phyloP scores from a whole-genome alignment of 108 stramenopile species.

The Nitzschia sp. region DNA sequence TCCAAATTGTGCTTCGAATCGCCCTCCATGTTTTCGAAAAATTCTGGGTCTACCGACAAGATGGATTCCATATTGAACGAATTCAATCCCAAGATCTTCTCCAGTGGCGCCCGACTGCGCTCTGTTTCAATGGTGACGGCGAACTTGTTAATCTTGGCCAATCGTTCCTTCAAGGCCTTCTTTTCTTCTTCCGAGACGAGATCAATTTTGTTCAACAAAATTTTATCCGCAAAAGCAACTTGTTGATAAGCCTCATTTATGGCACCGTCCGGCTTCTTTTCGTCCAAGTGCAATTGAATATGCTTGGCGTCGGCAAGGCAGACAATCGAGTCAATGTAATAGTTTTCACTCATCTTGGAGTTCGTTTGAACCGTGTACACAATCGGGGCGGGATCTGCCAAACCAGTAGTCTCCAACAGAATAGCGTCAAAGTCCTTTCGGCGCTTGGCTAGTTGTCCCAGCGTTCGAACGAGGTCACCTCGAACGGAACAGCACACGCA shows the following conservation, averaged over 20 bases:
- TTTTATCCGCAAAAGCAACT: constrained; percentile 97
- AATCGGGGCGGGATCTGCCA: constrained; percentile 96
- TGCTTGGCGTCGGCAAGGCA: constrained; percentile 95
- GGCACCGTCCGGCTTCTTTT: constrained; percentile 85
- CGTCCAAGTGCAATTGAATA: constrained; percentile 85
- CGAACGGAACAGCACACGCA: constrained; percentile 99
- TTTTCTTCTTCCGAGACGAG: constrained; percentile 90
- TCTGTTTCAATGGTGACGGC: constrained; percentile 89
- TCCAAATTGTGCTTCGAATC: constrained; percentile 89
- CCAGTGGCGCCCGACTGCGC: constrained; percentile 77
- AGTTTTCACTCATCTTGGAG: constrained; percentile 86
- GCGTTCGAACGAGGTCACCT: constrained; percentile 95
- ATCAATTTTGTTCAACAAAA: constrained; percentile 97
- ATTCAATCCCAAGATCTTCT: constrained; percentile 85
- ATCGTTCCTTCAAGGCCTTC: constrained; percentile 70
- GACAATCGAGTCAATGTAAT: constrained; percentile 87
- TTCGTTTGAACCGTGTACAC: constrained; percentile 95
- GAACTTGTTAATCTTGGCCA: constrained; percentile 85
- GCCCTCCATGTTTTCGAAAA: constrained; percentile 83
- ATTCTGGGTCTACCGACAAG: constrained; percentile 80
- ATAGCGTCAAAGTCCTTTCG: constrained; percentile 94
- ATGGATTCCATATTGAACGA: constrained; percentile 92
- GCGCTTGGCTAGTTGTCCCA: constrained; percentile 85
- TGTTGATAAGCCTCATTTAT: constrained; percentile 95
- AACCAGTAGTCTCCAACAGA: constrained; percentile 94